Evolutionary conservation across 495 filamentous ascomycete species (phyloP).

Genomic region (Platismatia glauca): DNA sequence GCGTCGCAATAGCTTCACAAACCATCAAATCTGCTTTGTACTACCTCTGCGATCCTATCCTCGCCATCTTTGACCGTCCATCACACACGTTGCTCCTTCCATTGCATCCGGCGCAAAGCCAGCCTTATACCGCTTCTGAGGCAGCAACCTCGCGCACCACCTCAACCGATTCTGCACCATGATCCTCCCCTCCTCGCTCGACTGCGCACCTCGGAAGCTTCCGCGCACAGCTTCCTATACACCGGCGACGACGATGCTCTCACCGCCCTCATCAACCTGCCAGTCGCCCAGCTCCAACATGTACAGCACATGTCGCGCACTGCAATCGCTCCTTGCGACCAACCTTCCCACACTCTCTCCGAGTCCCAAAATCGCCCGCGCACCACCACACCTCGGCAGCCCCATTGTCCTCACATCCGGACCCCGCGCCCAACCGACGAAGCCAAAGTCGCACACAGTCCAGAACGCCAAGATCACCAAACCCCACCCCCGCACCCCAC

Average conservation of each 20-base stretch:
- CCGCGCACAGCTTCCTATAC: constrained; percentile 40
- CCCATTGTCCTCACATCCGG: constrained; percentile 36
- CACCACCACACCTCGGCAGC: constrained; percentile 42
- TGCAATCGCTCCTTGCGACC: constrained; percentile 56
- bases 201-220: constrained; percentile 53
- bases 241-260: constrained; percentile 41
- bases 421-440: constrained; percentile 24
- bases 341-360: constrained; percentile 31
- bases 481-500: constrained; percentile 33
- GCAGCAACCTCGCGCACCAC: neutral
- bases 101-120: constrained; percentile 17
- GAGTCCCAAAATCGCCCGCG: constrained; percentile 31
- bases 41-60: constrained; percentile 5
- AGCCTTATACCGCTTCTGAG: constrained; percentile 6
- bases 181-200: constrained; percentile 63
- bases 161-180: constrained; percentile 31
- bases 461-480: constrained; percentile 39
- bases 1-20: constrained; percentile 10
- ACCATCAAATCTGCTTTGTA: neutral
- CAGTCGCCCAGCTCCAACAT: constrained; percentile 53
- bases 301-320: constrained; percentile 58
- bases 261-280: constrained; percentile 54
- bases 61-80: neutral
- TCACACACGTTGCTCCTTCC: neutral
- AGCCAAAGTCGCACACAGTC: constrained; percentile 25